These are phyloP conservation scores for Arthrobotrys entomopaga DNA, from an alignment of 2,329 filamentous ascomycete genomes.

Conservation along the genomic window DNA sequence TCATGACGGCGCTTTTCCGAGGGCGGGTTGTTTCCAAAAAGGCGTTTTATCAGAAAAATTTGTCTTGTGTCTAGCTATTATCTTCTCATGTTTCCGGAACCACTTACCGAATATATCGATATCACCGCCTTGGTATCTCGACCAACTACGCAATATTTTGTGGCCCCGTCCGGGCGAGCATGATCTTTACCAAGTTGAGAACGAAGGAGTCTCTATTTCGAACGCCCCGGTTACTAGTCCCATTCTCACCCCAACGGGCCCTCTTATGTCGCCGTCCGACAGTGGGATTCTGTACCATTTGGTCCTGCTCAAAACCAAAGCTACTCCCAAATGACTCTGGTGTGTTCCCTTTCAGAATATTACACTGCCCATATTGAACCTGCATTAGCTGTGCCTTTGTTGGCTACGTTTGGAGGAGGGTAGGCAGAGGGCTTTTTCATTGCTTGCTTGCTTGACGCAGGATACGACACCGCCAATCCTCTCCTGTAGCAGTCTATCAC, in stretches of 20 bases:
- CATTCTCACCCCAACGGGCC: conserved; percentile 20
- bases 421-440: conserved; percentile 44
- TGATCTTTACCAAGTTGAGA: conserved; percentile 23
- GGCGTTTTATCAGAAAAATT: conserved; percentile 32
- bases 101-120: conserved; percentile 23
- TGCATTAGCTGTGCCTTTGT: conserved; percentile 35
- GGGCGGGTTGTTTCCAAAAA: conserved; percentile 16
- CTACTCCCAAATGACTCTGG: conserved; percentile 42
- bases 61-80: conserved; percentile 14
- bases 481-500: conserved; percentile 54
- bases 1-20: conserved; percentile 34
- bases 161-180: conserved; percentile 20
- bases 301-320: conserved; percentile 39
- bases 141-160: conserved; percentile 40
- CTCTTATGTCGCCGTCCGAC: conserved; percentile 29
- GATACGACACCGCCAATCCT: conserved; percentile 42
- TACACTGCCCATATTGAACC: conserved; percentile 35
- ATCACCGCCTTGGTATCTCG: conserved; percentile 44
- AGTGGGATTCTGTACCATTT: conserved; percentile 38
- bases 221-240: conserved; percentile 29
- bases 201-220: conserved; percentile 43
- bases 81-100: conserved; percentile 36
- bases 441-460: conserved; percentile 47
- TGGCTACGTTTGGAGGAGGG: conserved; percentile 41
- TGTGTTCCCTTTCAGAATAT: conserved; percentile 46